These are phyloP conservation scores for Jackrogersella minutella DNA, from an alignment of 495 filamentous ascomycete genomes.

Conservation along the genomic window DNA sequence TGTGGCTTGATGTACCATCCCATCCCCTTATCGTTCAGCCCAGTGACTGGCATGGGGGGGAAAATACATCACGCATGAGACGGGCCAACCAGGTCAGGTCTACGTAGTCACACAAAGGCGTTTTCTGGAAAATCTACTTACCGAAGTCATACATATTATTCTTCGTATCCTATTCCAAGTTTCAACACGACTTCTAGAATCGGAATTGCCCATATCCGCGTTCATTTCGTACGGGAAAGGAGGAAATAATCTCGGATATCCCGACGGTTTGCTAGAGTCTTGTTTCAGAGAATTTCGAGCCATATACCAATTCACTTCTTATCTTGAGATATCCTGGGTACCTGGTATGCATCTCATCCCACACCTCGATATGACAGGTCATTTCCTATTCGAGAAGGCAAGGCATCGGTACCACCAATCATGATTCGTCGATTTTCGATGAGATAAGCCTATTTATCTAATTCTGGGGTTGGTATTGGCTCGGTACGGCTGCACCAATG, in stretches of 20 bases:
- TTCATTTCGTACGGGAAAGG: neutral
- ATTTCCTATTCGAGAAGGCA: conserved; percentile 34
- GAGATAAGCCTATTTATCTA: conserved; percentile 17
- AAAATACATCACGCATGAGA: no score
- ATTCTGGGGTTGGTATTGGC: neutral
- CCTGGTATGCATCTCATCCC: no score
- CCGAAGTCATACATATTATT: neutral
- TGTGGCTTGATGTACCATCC: conserved; percentile 14
- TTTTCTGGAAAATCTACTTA: conserved; percentile 2
- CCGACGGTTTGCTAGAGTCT: neutral
- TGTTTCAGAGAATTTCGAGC: neutral
- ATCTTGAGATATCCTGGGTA: neutral
- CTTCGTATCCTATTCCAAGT: neutral
- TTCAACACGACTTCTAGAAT: conserved; percentile 4
- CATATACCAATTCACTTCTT: neutral
- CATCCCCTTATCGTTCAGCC: conserved; percentile 6
- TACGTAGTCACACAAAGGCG: neutral
- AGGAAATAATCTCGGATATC: neutral
- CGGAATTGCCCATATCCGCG: neutral
- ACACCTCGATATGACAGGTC: conserved; percentile 20
- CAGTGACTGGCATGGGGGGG: no score
- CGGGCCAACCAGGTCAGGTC: no score
- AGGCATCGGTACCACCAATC: neutral
- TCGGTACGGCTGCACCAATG: neutral
- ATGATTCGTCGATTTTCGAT: neutral